phyloP scores from a whole-genome alignment of 2,329 filamentous ascomycete genomes.

The Pseudonectria buxi region DNA sequence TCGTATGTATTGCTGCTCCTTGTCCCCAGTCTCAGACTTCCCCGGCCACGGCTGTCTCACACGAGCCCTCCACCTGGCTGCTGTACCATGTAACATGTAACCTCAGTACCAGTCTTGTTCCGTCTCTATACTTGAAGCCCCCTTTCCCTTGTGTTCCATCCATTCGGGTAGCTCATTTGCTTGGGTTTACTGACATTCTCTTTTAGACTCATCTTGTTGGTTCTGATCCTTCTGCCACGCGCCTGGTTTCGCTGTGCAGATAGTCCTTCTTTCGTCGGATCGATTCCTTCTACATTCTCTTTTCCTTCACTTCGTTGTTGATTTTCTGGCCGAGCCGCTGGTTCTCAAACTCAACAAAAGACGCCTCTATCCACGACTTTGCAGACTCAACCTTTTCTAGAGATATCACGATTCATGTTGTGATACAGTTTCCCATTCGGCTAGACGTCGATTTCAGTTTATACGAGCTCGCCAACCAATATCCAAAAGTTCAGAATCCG shows the following conservation, averaged over 20 bases:
- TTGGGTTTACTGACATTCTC: too few relatives aligned
- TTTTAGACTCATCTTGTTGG: too few relatives aligned
- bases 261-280: constrained; percentile 10
- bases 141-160: too few relatives aligned
- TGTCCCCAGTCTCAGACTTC: too few relatives aligned
- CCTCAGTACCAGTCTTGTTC: too few relatives aligned
- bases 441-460: constrained; percentile 15
- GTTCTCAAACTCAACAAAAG: constrained; percentile 1
- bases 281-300: constrained; percentile 9
- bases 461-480: constrained; percentile 10
- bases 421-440: constrained; percentile 14
- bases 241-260: constrained; percentile 20
- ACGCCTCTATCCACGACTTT: constrained; percentile 2
- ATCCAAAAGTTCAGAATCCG: constrained; percentile 21
- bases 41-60: too few relatives aligned
- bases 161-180: too few relatives aligned
- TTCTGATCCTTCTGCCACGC: constrained; percentile 5
- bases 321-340: constrained; percentile 6
- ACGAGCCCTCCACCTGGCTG: too few relatives aligned
- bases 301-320: constrained; percentile 12
- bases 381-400: constrained; percentile 11
- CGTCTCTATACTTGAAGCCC: too few relatives aligned
- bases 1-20: too few relatives aligned
- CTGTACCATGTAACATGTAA: too few relatives aligned
- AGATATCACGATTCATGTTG: constrained; percentile 18